Conservation (phyloP, 768 basidiomycete genomes). For the Agaricus blazei region DNA sequence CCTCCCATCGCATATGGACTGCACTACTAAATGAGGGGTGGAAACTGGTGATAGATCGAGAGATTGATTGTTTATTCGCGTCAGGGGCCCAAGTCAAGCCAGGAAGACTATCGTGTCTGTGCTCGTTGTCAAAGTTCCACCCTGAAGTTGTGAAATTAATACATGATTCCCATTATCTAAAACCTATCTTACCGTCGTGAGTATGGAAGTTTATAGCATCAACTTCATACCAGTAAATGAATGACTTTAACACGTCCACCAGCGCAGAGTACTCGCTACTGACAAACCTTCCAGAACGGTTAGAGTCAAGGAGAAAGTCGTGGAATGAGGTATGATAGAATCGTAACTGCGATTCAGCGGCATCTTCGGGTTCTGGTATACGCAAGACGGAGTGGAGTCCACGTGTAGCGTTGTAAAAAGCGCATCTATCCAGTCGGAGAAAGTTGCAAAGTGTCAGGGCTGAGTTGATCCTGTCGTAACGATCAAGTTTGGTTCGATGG, state of each 20-base stretch:
- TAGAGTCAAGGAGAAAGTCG: neutral
- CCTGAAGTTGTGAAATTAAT: neutral
- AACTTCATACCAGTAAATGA: neutral
- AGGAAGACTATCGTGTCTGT: neutral
- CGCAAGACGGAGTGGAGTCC: neutral
- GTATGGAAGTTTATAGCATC: neutral
- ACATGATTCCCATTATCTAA: no score
- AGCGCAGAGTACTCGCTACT: neutral
- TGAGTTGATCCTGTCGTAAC: neutral
- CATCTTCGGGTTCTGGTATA: neutral
- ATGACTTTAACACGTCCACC: neutral
- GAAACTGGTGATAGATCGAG: no score
- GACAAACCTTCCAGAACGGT: neutral
- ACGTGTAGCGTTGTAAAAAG: neutral
- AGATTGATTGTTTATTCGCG: neutral
- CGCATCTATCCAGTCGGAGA: neutral
- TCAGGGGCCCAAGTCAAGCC: neutral
- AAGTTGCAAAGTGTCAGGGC: neutral
- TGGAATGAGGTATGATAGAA: slow-evolving; percentile 5
- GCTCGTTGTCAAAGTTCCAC: neutral
- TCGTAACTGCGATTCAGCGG: neutral
- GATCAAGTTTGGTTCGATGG: no score
- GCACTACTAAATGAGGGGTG: no score
- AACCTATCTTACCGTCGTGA: neutral
- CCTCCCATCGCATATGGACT: neutral